Percentiles rank a stretch among this genome's conserved stretches.
phyloP scores from a whole-genome alignment of 805 yeast species.

The Schwanniomyces sp. region DNA sequence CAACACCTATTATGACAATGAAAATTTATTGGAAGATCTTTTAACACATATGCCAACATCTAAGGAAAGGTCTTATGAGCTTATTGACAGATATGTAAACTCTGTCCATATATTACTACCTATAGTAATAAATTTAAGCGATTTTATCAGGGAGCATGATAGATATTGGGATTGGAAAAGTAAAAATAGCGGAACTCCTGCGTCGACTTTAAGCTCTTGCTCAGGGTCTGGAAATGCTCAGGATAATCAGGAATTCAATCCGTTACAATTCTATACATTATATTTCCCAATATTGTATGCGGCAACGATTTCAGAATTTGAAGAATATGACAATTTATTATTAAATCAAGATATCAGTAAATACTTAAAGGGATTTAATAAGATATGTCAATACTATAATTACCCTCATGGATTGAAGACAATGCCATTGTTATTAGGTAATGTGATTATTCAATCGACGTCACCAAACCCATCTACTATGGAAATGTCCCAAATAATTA shows the following conservation, averaged over 20 bases:
- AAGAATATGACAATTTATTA: slow-evolving; percentile 50
- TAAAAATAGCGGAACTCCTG: neutral
- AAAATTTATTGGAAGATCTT: slow-evolving; percentile 34
- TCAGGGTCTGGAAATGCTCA: slow-evolving; percentile 5
- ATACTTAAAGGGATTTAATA: slow-evolving; percentile 50
- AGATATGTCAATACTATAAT: slow-evolving; percentile 48
- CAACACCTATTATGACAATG: slow-evolving; percentile 36
- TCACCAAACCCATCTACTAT: slow-evolving; percentile 57
- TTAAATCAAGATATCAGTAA: slow-evolving; percentile 49
- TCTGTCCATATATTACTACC: slow-evolving; percentile 61
- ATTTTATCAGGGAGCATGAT: slow-evolving; percentile 47
- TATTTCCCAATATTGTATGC: slow-evolving; percentile 58
- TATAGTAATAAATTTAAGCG: slow-evolving; percentile 44
- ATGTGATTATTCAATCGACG: slow-evolving; percentile 51
- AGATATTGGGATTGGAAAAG: slow-evolving; percentile 41
- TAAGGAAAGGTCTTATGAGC: slow-evolving; percentile 44
- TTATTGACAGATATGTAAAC: slow-evolving; percentile 47
- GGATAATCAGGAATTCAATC: slow-evolving; percentile 31
- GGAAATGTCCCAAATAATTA: slow-evolving; percentile 54
- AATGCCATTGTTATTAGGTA: slow-evolving; percentile 44
- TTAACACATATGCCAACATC: slow-evolving; percentile 45
- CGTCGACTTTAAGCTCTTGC: neutral
- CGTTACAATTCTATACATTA: slow-evolving; percentile 45
- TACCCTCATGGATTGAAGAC: slow-evolving; percentile 49
- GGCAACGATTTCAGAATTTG: slow-evolving; percentile 58